Conservation (phyloP, 345 rosid genomes). For the Pistacia integerrima region DNA sequence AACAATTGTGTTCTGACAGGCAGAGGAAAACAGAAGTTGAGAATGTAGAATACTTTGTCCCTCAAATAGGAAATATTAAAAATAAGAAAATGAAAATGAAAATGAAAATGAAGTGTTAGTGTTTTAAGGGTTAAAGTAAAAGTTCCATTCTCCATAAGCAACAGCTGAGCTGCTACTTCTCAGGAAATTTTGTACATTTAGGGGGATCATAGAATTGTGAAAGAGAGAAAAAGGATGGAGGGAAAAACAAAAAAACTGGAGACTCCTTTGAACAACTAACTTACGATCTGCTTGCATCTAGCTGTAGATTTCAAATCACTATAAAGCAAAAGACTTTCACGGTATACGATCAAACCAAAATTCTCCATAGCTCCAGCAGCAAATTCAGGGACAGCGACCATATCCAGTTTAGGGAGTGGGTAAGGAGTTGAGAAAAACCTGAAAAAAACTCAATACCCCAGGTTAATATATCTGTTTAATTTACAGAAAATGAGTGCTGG, state of each 20-base stretch:
- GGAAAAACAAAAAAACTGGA: not conserved
- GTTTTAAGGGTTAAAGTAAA: no score
- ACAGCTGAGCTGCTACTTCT: not conserved
- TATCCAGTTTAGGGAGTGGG: slow-evolving; percentile 42
- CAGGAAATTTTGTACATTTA: not conserved
- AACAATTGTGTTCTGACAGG: slow-evolving; percentile 33
- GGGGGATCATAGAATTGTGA: no score
- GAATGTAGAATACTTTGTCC: not conserved
- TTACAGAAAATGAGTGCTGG: not conserved
- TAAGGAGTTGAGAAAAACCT: slow-evolving; percentile 49
- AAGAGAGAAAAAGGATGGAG: no score
- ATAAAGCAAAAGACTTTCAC: not conserved
- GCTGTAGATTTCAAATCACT: not conserved
- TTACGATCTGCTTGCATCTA: not conserved
- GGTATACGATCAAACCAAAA: slow-evolving; percentile 2
- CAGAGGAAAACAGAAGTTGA: not conserved
- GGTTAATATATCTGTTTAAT: not conserved
- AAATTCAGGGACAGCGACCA: slow-evolving; percentile 40
- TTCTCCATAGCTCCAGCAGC: slow-evolving; percentile 38
- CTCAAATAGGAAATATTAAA: not conserved
- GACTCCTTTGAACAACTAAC: not conserved
- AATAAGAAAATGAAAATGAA: no score
- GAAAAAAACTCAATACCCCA: not conserved
- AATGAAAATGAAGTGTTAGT: no score
- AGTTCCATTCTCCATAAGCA: no score